Evolutionary conservation across 768 basidiomycete genomes (phyloP), one percentile per base, ranked within the genome.

Genomic region (Trametes coccinea): DNA sequence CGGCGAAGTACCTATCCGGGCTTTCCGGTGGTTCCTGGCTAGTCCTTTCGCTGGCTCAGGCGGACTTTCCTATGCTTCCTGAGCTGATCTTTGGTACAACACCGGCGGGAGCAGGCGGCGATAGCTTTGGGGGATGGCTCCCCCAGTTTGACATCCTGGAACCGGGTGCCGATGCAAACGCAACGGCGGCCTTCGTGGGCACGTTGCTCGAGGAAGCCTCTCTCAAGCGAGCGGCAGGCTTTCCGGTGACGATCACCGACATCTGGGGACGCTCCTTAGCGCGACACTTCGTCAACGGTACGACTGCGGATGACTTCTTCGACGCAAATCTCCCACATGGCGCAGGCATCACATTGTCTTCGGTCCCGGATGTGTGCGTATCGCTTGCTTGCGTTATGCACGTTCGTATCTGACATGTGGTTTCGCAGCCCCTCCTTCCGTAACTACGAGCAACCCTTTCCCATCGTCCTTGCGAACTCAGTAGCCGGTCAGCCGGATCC

Each of bases 281-380:
- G 1, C 87, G 88, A 64, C 90, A 92, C 70, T 91, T 91, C 66
- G 74, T 88, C 60, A 89, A 86, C 67, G 82, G 84, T 53, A 91
- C 89, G 0, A 77, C 79, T 5, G 74, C 79, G 14, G 59, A 56
- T 9, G 85, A 89, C 67, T 85, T 89, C 67, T 87, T 84, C 72
- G 82, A 82, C 2, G 82, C 85, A 49, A 71, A 79, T 45, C 76
- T 82, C 0, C 76, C 78, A 6, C 89, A 91, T 62, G 88, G 88
- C n/a, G 85, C 87, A n/a, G 89, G 88, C 5, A 81, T 87, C 58
- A 78, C 88, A 9, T 87, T 87, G 83, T 88, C 87, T 2, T 69
- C 83, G 13, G 79, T 89, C 39, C 77, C 81, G 1, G 49, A 66
- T 9, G 11, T 69, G 71, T 72, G 53, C 45, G 71, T 62, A n/a